These are phyloP conservation scores for Trichoderma pleuroti DNA, from an alignment of 2,329 filamentous ascomycete species.

Conservation along the genomic window DNA sequence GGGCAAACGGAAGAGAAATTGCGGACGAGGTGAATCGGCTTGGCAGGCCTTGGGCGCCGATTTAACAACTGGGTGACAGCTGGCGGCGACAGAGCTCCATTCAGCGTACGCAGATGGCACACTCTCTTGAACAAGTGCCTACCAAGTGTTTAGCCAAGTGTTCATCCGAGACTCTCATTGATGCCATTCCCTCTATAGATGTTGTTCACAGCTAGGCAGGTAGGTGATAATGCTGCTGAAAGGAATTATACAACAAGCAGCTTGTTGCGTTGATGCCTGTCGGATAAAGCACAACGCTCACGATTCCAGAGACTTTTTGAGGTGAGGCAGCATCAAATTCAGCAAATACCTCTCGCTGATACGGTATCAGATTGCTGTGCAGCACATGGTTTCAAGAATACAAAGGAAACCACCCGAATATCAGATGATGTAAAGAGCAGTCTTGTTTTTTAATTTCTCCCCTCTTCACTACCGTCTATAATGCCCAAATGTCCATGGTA, in stretches of 20 bases:
- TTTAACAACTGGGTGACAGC: slow-evolving; percentile 1
- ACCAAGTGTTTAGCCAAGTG: background rate
- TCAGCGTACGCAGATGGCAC: background rate
- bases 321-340: too few relatives aligned
- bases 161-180: background rate
- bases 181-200: background rate
- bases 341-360: background rate
- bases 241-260: background rate
- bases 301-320: background rate
- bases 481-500: background rate
- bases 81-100: background rate
- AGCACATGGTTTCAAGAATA: background rate
- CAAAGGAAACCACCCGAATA: background rate
- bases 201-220: background rate
- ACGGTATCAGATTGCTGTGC: background rate
- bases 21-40: slow-evolving; percentile 1
- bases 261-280: background rate
- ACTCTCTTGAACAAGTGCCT: background rate
- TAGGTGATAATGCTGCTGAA: background rate
- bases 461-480: slow-evolving; percentile 16
- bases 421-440: background rate
- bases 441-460: background rate
- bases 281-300: background rate
- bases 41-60: background rate
- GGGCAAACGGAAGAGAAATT: background rate